These are phyloP conservation scores for Coelastrella sp. DNA, from an alignment of 139 green algal species.

Conservation along the genomic window DNA sequence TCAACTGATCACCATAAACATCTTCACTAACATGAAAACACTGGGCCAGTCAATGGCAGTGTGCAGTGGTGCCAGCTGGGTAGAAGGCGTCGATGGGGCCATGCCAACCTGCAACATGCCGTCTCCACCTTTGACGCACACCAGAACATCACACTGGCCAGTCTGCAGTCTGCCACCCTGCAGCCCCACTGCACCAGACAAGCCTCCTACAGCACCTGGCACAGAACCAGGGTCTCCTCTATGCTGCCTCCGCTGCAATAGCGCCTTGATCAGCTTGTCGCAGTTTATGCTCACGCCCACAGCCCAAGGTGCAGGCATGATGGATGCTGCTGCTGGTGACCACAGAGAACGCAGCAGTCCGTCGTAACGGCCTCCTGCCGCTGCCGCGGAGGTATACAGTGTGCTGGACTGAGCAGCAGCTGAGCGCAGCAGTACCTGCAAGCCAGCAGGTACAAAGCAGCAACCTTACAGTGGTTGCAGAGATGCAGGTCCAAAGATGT, in stretches of 20 bases:
- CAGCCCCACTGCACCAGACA: background rate
- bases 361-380: conserved; percentile 82
- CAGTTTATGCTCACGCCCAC: conserved; percentile 40
- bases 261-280: conserved; percentile 16
- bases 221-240: background rate
- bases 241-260: background rate
- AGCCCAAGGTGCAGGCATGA: conserved; percentile 60
- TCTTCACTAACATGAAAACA: too few species aligned
- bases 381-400: conserved; percentile 54
- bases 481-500: background rate
- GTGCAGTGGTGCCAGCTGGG: too few species aligned
- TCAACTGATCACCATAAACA: too few species aligned
- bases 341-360: conserved; percentile 71
- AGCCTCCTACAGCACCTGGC: background rate
- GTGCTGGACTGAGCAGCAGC: background rate
- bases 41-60: too few species aligned
- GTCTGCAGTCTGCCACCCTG: background rate
- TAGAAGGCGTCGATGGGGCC: too few species aligned
- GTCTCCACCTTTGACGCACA: conserved; percentile 77
- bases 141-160: conserved; percentile 77
- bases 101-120: conserved; percentile 67
- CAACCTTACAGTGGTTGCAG: background rate
- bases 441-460: background rate
- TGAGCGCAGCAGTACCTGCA: conserved; percentile 38
- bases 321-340: conserved; percentile 47